phyloP scores from a whole-genome alignment of 2,329 filamentous ascomycete genomes.

The Cytospora chrysosperma region DNA sequence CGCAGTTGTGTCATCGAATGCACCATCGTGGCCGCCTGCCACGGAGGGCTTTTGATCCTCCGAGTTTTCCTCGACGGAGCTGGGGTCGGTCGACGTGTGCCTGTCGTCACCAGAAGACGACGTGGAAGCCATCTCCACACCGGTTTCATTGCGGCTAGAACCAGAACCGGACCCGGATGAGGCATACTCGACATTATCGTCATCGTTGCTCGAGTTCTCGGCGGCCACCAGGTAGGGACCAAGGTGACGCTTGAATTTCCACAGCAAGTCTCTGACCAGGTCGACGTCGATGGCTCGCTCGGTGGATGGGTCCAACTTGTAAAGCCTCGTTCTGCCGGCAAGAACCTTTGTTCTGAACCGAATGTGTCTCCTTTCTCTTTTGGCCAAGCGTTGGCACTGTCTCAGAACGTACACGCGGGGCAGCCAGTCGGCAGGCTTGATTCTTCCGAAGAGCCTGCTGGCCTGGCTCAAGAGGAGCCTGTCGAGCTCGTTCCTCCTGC shows the following conservation, averaged over 20 bases:
- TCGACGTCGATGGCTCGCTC: conserved; percentile 25
- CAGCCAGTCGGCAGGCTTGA: conserved; percentile 19
- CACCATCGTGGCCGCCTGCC: conserved; percentile 2
- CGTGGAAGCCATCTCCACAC: neutral
- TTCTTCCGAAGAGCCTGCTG: conserved; percentile 10
- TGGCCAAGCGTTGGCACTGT: conserved; percentile 19
- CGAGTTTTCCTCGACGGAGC: neutral
- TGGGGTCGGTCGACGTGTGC: neutral
- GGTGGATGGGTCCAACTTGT: conserved; percentile 21
- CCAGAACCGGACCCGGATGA: neutral
- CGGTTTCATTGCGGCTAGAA: neutral
- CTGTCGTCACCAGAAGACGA: neutral
- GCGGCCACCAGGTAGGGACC: conserved; percentile 23
- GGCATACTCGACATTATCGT: neutral
- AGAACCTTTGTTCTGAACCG: conserved; percentile 14
- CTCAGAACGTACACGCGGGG: conserved; percentile 24
- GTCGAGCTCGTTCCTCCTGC: conserved; percentile 27
- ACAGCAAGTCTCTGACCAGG: conserved; percentile 24
- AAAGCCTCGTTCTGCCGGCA: conserved; percentile 23
- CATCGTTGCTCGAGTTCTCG: neutral
- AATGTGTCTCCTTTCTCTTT: conserved; percentile 25
- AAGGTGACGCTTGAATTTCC: conserved; percentile 27
- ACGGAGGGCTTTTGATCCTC: neutral
- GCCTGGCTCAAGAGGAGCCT: conserved; percentile 21
- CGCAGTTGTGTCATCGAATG: conserved; percentile 6